Evolutionary conservation across 2,329 filamentous ascomycete species (phyloP), one percentile per base, ranked within the genome.

Genomic region (Cercospora beticola): DNA sequence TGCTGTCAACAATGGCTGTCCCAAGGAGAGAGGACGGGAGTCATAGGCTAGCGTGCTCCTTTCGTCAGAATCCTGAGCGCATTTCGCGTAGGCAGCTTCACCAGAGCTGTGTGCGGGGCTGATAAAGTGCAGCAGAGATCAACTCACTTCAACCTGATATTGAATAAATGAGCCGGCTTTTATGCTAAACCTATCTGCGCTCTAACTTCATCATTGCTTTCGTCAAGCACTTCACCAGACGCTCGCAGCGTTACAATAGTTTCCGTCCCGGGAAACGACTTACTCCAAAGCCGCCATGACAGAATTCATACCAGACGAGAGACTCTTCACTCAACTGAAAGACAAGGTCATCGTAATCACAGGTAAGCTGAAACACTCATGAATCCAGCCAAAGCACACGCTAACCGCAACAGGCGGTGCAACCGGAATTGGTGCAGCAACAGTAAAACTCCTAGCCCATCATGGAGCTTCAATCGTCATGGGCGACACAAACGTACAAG

Each of bases 351-450:
- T 79, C 7, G 77, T 79, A 10, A 40, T 79, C 14, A 77, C 76
- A 54, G 77, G 77, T 78, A 72, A 26, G 9, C 21, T 28, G 4
- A 1, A 54, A 16, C 5, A 8, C 1, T 16, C 10, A 21, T 18
- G 5, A 23, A 2, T 49, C 3, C 16, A 40, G 6, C 5, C 40
- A 9, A 46, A 58, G 12, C 30, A 61, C 49, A 28, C 3, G 23
- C 60, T 30, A 16, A 62, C 28, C 6, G 14, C 23, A 31, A 16
- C 49, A 60, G 57, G 82, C 79, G 82, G 82, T 18, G 78, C 83
- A 61, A 82, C 82, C 62, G 82, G 81, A 10, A 83, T 84, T 43
- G 82, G 82, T 3, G 79, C 82, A 4, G 78, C 79, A 54, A 74
- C 82, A 0, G 81, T 83, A 1, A 76, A 78, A 8, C 75, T 80